Evolutionary conservation across 1,284 basidiomycete genomes (phyloP), one percentile per base, ranked within the genome.

Genomic region (Vanrija sp.): DNA sequence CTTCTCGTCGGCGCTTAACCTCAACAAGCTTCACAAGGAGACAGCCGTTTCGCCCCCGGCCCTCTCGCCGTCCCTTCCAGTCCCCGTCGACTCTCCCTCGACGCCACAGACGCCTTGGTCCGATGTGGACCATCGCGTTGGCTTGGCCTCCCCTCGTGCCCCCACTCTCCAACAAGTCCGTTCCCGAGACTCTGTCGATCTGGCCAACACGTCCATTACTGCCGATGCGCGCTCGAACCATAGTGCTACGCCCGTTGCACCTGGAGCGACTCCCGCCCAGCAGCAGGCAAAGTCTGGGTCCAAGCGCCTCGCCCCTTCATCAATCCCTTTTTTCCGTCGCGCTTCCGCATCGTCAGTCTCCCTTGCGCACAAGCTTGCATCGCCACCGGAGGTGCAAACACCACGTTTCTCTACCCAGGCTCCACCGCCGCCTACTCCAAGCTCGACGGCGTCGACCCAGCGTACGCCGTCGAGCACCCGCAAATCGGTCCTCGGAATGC

Each of bases 271-370:
- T 19, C 54, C 59, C 18, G 57, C 55, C 15, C 55, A 59, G 12
- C 55, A 63, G 10, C 43, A 34, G 15, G 53, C 54, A 21, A 60
- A 51, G 49, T 44, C 58, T 47, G 72, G 64, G 49, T 63, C 63
- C 55, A 77, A 78, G 57, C 84, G 92, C 48, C 83, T 93, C 47
- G 95, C 93, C 0, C 93, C 93, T 0, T 94, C 91, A 15, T 89
- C 91, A 8, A 96, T 97, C 61, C 94, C 93, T 1, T 97, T 97
- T 78, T 96, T 96, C 80, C 84, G 91, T 42, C 87, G 93, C 18
- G 89, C 91, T 1, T 92, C 91, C 18, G 93, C 91, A 1, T 88
- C 91, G 64, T 91, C 89, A 2, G 60, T 55, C 1, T 55, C 63
- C 15, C 49, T 61, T 15, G 52, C 66, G 8, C 49, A 54, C 47